phyloP scores from a whole-genome alignment of 2,329 filamentous ascomycete species.

The Aspergillus luchuensis region DNA sequence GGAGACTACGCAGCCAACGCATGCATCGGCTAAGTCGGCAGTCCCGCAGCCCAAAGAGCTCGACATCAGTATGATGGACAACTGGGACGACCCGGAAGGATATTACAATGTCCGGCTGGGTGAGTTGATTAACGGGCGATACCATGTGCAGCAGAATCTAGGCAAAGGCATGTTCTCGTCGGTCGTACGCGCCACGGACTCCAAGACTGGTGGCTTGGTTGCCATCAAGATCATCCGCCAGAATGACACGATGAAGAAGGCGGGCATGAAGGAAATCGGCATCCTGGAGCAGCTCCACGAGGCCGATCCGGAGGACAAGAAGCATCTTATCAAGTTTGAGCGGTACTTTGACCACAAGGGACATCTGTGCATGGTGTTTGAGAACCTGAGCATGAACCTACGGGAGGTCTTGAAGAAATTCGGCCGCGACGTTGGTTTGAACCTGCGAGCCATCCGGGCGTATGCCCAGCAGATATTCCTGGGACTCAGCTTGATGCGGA shows the following conservation, averaged over 20 bases:
- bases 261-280: conserved; percentile 90
- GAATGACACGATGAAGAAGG: conserved; percentile 89
- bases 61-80: conserved; percentile 78
- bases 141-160: conserved; percentile 82
- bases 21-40: conserved; percentile 53
- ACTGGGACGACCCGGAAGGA: conserved; percentile 90
- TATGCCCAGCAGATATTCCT: conserved; percentile 96
- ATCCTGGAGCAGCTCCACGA: conserved; percentile 86
- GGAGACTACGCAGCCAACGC: conserved; percentile 53
- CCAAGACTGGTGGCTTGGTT: conserved; percentile 72
- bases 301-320: conserved; percentile 83
- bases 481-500: conserved; percentile 81
- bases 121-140: conserved; percentile 84
- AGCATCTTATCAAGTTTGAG: conserved; percentile 86
- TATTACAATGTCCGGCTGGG: conserved; percentile 95
- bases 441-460: conserved; percentile 78
- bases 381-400: conserved; percentile 88
- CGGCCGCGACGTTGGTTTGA: conserved; percentile 90
- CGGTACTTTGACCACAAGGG: conserved; percentile 90
- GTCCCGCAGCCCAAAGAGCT: conserved; percentile 59
- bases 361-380: conserved; percentile 95
- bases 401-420: conserved; percentile 95
- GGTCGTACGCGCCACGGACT: conserved; percentile 85
- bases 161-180: conserved; percentile 96
- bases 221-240: conserved; percentile 98